Conservation (phyloP, 805 yeast species). For the Grigorovia jiainica region DNA sequence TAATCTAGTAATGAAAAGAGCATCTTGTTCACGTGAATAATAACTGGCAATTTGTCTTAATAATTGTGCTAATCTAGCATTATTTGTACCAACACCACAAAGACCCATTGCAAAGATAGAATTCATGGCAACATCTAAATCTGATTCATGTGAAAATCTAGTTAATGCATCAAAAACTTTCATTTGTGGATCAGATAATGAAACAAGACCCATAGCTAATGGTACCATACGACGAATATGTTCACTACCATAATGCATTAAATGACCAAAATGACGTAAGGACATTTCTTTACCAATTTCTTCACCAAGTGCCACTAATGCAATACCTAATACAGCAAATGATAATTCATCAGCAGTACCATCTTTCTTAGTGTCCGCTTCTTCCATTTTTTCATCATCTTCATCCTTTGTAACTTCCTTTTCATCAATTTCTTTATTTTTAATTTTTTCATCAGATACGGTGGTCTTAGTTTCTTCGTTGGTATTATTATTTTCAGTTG, state of each 20-base stretch:
- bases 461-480: constrained; percentile 19
- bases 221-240: constrained; percentile 91
- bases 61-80: constrained; percentile 93
- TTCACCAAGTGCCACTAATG: constrained; percentile 93
- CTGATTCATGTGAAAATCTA: constrained; percentile 92
- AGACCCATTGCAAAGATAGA: constrained; percentile 96
- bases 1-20: constrained; percentile 83
- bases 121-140: constrained; percentile 86
- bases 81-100: constrained; percentile 97
- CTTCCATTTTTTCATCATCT: constrained; percentile 10
- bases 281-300: constrained; percentile 97
- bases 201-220: constrained; percentile 92
- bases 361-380: constrained; percentile 23
- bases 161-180: constrained; percentile 94
- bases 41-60: constrained; percentile 91
- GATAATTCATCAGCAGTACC: constrained; percentile 39
- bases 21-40: constrained; percentile 82
- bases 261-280: constrained; percentile 90
- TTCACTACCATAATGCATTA: constrained; percentile 95
- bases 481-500: constrained; percentile 33
- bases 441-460: too few species aligned
- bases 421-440: constrained; percentile 26
- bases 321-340: constrained; percentile 89
- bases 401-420: constrained; percentile 17
- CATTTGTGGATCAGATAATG: constrained; percentile 92